Evolutionary conservation across 495 filamentous ascomycete species (phyloP).

Genomic region (Parachaetomium inaequale): DNA sequence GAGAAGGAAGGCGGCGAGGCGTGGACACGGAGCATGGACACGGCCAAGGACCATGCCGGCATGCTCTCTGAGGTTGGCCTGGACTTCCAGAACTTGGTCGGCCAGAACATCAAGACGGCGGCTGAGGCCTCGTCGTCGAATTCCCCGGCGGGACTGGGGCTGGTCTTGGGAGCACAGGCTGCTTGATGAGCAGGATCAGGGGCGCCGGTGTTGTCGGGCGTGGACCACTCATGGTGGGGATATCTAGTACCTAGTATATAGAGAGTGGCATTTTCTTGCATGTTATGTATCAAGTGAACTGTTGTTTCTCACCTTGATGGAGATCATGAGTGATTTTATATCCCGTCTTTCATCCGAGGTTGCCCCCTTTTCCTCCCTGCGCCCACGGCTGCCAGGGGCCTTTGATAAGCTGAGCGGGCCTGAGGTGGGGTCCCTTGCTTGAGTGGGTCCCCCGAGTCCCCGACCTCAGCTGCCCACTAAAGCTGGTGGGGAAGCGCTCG

Average conservation of each 20-base stretch:
- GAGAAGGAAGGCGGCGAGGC: constrained; percentile 66
- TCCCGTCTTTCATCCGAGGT: too few relatives aligned
- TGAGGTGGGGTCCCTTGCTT: constrained; percentile 3
- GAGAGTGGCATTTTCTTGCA: background rate
- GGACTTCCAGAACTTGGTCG: constrained; percentile 77
- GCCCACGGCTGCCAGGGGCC: too few relatives aligned
- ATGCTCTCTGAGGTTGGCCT: constrained; percentile 83
- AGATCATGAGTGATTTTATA: too few relatives aligned
- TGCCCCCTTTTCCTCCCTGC: background rate
- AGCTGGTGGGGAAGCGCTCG: constrained; percentile 11
- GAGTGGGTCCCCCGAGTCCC: background rate
- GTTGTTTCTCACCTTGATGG: too few relatives aligned
- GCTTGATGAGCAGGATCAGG: background rate
- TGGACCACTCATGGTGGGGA: background rate
- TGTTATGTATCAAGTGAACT: too few relatives aligned
- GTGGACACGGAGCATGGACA: constrained; percentile 79
- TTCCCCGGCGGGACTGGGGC: constrained; percentile 42
- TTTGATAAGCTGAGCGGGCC: constrained; percentile 3
- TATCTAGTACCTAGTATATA: too few relatives aligned
- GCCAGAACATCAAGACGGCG: constrained; percentile 30
- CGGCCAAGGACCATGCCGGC: constrained; percentile 72
- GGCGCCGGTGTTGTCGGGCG: background rate
- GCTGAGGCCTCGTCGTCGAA: constrained; percentile 18
- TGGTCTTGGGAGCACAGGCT: constrained; percentile 27
- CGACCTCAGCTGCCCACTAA: constrained; percentile 7